Evolutionary conservation across 225 moss, liverwort and hornwort species (phyloP), one percentile per base, ranked within the genome.

Genomic region (Physcomitrium patens): DNA sequence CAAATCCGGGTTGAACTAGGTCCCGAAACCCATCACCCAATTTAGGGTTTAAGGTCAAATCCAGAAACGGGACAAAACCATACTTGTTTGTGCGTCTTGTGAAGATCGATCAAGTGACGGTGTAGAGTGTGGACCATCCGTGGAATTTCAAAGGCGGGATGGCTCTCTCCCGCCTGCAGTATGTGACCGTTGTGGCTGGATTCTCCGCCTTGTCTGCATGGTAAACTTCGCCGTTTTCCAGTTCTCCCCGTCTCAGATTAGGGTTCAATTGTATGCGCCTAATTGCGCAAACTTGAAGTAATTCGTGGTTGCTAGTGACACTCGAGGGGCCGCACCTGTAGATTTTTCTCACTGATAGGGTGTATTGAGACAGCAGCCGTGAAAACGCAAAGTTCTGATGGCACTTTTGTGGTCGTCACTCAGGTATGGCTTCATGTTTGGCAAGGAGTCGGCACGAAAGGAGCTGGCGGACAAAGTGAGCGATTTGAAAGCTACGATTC

Each of bases 371-470:
- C 31, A 37, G 31, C 4, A 7, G 31, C 7, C 31, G 31, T 37
- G 2, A 1, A 37, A 37, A 4, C 31, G 31, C 31, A 51, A 17
- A 3, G 9, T 68, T 68, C 41, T 76, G n/a, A 71, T 24, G 6
- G 62, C 62, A 10, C 14, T 57, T 37, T 48, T 45, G 59, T 12
- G 13, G 16, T 67, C 58, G 44, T 65, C 42, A 37, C 31, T 37
- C 75, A 89, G 95, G 95, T 96, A 96, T 65, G 95, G 95, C 13
- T 96, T 77, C 87, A 96, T 93, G 93, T 93, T 91, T 79, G 95
- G 95, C 70, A 96, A 84, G 80, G 95, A 96, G 79, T 69, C 88
- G 51, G 95, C 93, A 12, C 81, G 95, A 61, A 85, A 77, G 81
- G 93, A 96, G 81, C 83, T 96, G 53, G 83, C 44, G 17, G 95